Evolutionary conservation across 78 protist genomes (phyloP).

Genomic region (Dictyostelium purpureum): DNA sequence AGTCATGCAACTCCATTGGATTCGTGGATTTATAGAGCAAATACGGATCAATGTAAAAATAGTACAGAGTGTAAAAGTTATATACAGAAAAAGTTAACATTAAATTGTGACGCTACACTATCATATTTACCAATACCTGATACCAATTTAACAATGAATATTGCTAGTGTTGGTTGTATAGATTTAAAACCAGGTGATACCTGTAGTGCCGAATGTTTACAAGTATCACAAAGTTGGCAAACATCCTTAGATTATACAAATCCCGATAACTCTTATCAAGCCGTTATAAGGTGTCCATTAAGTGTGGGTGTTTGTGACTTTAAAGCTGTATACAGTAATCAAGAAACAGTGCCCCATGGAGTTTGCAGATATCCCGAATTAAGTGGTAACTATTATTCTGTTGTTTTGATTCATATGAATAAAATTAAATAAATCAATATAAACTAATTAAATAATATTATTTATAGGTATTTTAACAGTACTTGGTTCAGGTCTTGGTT

Average conservation of each 20-base stretch:
- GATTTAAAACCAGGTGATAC: slow-evolving; percentile 58
- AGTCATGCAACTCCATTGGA: background rate
- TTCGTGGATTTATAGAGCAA: slow-evolving; percentile 19
- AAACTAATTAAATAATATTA: too few relatives aligned
- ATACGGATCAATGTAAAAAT: background rate
- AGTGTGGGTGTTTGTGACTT: slow-evolving; percentile 70
- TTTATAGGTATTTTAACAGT: slow-evolving; percentile 8
- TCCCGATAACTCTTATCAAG: slow-evolving; percentile 40
- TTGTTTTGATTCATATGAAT: too few relatives aligned
- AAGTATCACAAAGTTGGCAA: slow-evolving; percentile 39
- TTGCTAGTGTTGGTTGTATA: slow-evolving; percentile 47
- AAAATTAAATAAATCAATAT: too few relatives aligned
- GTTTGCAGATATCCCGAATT: slow-evolving; percentile 73
- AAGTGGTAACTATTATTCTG: too few relatives aligned
- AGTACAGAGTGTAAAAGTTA: background rate
- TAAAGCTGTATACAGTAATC: slow-evolving; percentile 40
- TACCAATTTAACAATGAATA: slow-evolving; percentile 25
- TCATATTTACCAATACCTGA: slow-evolving; percentile 37
- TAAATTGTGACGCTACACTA: slow-evolving; percentile 61
- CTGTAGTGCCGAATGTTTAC: slow-evolving; percentile 25
- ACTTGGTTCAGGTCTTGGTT: slow-evolving; percentile 35
- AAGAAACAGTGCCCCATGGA: slow-evolving; percentile 61
- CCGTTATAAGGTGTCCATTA: slow-evolving; percentile 29
- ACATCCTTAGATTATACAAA: slow-evolving; percentile 21
- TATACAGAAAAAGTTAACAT: slow-evolving; percentile 8